These are phyloP conservation scores for Leishmania turanica DNA, from an alignment of 208 protist genomes.

Conservation along the genomic window DNA sequence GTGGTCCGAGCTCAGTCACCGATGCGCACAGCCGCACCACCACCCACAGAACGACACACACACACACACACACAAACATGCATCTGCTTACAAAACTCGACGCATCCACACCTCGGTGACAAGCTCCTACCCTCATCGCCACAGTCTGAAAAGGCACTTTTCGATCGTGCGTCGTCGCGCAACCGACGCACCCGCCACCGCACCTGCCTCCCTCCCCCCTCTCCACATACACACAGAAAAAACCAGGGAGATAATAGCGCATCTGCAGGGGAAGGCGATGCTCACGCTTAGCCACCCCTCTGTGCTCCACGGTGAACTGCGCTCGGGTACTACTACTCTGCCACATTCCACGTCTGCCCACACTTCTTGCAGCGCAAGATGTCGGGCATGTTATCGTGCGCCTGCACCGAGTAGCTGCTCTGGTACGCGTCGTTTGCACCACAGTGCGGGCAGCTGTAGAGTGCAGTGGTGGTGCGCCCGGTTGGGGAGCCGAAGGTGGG, in stretches of 20 bases:
- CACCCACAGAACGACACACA: neutral
- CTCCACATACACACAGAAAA: neutral
- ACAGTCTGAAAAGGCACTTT: neutral
- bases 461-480: constrained; percentile 44
- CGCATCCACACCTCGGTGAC: neutral
- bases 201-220: neutral
- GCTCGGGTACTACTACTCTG: constrained; percentile 27
- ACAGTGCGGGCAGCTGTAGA: constrained; percentile 72
- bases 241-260: neutral
- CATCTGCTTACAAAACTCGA: neutral
- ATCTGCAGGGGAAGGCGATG: neutral
- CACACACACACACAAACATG: no score
- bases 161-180: no score
- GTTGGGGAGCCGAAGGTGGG: constrained; percentile 41
- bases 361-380: constrained; percentile 72
- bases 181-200: neutral
- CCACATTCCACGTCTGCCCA: constrained; percentile 70
- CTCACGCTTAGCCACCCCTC: neutral
- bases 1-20: neutral
- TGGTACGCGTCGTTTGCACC: constrained; percentile 62
- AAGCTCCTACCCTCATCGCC: neutral
- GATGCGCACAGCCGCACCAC: neutral
- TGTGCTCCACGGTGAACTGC: neutral
- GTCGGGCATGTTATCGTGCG: constrained; percentile 77
- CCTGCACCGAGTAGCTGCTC: constrained; percentile 69